phyloP scores from a whole-genome alignment of 2,329 filamentous ascomycete species.

The Diaporthe ilicicola region DNA sequence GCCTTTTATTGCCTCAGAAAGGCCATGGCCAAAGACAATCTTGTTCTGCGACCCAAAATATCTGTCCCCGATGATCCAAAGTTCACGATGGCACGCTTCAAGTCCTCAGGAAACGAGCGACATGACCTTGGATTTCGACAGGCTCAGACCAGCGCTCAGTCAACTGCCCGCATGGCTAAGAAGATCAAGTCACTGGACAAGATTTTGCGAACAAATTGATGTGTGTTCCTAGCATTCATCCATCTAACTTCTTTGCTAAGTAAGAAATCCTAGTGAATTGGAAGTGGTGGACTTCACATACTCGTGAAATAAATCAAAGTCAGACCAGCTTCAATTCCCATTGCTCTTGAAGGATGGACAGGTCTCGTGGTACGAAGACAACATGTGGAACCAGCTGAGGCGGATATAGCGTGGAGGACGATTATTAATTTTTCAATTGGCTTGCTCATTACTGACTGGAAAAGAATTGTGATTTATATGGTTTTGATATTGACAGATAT shows the following conservation, averaged over 20 bases:
- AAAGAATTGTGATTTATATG: neutral
- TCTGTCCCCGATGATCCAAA: constrained; percentile 15
- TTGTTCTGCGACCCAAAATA: neutral
- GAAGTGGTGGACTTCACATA: too few species aligned
- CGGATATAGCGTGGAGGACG: neutral
- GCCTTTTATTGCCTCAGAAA: neutral
- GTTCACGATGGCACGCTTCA: constrained; percentile 12
- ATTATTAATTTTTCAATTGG: neutral
- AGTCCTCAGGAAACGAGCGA: neutral
- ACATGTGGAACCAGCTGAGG: neutral
- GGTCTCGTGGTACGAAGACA: neutral
- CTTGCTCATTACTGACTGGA: neutral
- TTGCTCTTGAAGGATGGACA: neutral
- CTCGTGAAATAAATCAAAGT: neutral
- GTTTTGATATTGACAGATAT: neutral
- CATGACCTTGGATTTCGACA: constrained; percentile 22
- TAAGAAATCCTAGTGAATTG: neutral
- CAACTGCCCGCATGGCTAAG: constrained; percentile 16
- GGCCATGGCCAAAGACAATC: neutral
- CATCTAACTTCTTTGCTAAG: neutral
- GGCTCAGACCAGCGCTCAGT: neutral
- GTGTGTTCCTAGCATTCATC: too few species aligned
- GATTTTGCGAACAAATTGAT: neutral
- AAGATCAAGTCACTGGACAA: constrained; percentile 16
- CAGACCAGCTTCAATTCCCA: neutral